Base-by-base conservation (phyloP, 2,329 filamentous ascomycete genomes). In the Epichloe hybrida region DNA sequence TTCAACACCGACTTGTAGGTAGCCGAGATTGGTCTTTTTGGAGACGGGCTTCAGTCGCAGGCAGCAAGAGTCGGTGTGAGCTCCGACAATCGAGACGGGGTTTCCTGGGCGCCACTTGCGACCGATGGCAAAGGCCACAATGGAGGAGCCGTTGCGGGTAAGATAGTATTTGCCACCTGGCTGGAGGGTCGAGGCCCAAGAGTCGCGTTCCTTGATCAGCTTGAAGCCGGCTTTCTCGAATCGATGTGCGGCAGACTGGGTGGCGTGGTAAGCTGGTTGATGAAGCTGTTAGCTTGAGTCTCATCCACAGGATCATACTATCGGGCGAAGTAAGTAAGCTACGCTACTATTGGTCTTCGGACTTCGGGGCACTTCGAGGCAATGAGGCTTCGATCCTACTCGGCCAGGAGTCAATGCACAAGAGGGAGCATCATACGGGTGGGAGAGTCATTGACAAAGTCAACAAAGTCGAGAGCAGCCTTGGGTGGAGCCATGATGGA, bases 101-200 rank as follows among this genome's bases (percentile, higher is more conserved):
- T 95, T 95, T 43, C 91, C 91, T 2, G 91, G 82, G 64, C 84
- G 84, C 91, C 91, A 98, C 72, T 86, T 84, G 62, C 81, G 80
- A 62, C 91, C 91, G 61, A 97, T 84, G 55, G 88, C 86, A 69
- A 97, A 97, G 56, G 90, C 90, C 52, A 95, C 81, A 56, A 97
- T 86, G 46, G 91, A 94, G 27, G 89, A 95, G 53, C 80, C 84
- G 71, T 97, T 97, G 57, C 91, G 85, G 46, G 91, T 97, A 62
- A 96, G 80, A 71, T 90, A 96, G 75, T 97, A 97, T 70, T 94
- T 96, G 56, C 91, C 90, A 55, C 91, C 90, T 21, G 89, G 88
- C 52, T 81, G 79, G 55, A 95, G 78, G 44, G 77, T 80, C 1
- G 84, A 81, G 13, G 84, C 79, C 91, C 93, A 97, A 45, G 86